Percentiles rank a stretch among this genome's conserved stretches.
Evolutionary conservation across 2,329 filamentous ascomycete species (phyloP).

Genomic region (Meredithiella fracta): DNA sequence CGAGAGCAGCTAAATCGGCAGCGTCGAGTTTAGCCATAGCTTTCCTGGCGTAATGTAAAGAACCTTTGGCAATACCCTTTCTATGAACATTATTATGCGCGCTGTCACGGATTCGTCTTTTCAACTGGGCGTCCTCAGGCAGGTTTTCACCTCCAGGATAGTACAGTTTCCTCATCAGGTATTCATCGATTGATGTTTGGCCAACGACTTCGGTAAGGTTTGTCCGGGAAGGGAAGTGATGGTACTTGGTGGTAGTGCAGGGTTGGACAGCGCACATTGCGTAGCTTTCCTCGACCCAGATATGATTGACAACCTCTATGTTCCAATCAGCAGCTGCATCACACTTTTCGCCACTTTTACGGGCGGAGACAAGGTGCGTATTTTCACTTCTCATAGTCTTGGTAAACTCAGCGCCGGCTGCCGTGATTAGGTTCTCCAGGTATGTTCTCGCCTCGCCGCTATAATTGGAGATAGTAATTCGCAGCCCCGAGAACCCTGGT

Average conservation of each 20-base stretch:
- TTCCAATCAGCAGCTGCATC: slow-evolving; percentile 85
- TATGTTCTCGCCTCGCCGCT: slow-evolving; percentile 87
- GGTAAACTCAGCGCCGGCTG: slow-evolving; percentile 74
- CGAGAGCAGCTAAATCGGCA: too few relatives aligned
- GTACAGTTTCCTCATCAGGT: slow-evolving; percentile 46
- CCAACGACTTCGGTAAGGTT: slow-evolving; percentile 89
- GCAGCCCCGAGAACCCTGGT: slow-evolving; percentile 57
- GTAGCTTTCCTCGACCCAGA: slow-evolving; percentile 97
- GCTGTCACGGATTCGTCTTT: slow-evolving; percentile 32
- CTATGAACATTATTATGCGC: slow-evolving; percentile 35
- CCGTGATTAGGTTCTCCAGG: slow-evolving; percentile 76
- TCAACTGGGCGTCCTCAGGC: slow-evolving; percentile 28
- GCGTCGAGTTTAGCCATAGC: too few relatives aligned
- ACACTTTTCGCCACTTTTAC: slow-evolving; percentile 81
- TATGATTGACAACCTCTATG: slow-evolving; percentile 76
- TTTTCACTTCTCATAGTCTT: slow-evolving; percentile 93
- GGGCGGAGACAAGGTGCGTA: slow-evolving; percentile 85
- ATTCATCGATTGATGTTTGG: slow-evolving; percentile 62
- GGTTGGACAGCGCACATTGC: slow-evolving; percentile 66
- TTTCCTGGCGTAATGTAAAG: slow-evolving; percentile 29
- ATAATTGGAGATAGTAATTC: slow-evolving; percentile 90
- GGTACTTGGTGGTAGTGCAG: slow-evolving; percentile 59
- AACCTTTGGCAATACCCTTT: slow-evolving; percentile 31
- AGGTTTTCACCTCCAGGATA: slow-evolving; percentile 40
- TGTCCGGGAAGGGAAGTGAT: slow-evolving; percentile 71